These are phyloP conservation scores for Boletus eberwhitei DNA, from an alignment of 768 basidiomycete species.

Conservation along the genomic window DNA sequence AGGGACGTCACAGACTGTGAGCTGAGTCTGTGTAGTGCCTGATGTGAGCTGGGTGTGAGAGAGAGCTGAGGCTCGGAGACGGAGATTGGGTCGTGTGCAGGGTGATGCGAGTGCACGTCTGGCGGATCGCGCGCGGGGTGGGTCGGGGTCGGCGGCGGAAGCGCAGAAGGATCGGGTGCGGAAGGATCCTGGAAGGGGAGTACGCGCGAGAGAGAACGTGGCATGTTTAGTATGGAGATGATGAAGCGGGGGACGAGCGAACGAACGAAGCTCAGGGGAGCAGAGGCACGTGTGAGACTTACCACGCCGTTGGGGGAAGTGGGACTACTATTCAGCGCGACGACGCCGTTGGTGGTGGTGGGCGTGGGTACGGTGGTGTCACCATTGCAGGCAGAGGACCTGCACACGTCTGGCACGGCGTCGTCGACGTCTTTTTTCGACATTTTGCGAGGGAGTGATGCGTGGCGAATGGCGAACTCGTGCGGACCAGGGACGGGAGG, in stretches of 20 bases:
- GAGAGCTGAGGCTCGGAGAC: constrained; percentile 2
- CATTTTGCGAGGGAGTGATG: constrained; percentile 25
- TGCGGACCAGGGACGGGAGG: constrained; percentile 65
- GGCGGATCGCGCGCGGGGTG: constrained; percentile 35
- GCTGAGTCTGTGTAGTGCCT: constrained; percentile 21
- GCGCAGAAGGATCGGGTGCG: constrained; percentile 33
- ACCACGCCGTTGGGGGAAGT: constrained; percentile 24
- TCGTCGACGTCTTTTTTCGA: constrained; percentile 23
- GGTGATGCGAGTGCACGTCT: neutral
- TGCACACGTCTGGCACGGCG: neutral
- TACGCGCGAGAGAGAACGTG: constrained; percentile 26
- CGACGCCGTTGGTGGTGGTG: constrained; percentile 2
- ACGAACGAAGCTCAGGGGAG: constrained; percentile 22
- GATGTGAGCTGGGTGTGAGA: neutral
- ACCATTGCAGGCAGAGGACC: neutral
- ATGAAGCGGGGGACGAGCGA: constrained; percentile 26
- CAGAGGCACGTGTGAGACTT: constrained; percentile 23
- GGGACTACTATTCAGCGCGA: neutral
- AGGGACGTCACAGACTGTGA: constrained; percentile 31
- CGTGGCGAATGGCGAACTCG: constrained; percentile 55
- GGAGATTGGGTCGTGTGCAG: neutral
- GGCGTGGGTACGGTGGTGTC: neutral
- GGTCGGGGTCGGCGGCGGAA: neutral
- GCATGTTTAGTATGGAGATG: constrained; percentile 30
- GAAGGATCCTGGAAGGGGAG: constrained; percentile 32